A percentile compares a stretch with the other conserved stretches of the same genome.
Conservation (phyloP, 169 alveolate genomes). For the Cryptosporidium tyzzeri region DNA sequence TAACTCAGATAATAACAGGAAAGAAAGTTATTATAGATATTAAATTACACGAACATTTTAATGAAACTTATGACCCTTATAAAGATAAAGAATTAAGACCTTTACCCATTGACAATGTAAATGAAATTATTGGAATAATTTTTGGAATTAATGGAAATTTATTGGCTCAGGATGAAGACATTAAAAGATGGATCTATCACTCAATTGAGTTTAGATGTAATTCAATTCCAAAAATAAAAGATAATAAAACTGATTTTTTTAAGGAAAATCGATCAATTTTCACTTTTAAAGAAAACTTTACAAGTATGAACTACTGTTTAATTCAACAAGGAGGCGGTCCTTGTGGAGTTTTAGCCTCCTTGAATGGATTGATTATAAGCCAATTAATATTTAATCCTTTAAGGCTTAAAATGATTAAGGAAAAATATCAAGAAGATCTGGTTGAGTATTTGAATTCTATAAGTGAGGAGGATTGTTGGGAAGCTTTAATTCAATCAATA, state of each 20-base stretch:
- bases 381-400: constrained; percentile 51
- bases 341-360: constrained; percentile 75
- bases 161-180: constrained; percentile 45
- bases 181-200: constrained; percentile 49
- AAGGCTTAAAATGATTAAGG: constrained; percentile 1
- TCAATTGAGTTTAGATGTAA: constrained; percentile 7
- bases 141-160: constrained; percentile 2
- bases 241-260: neutral
- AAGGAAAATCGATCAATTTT: neutral
- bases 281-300: constrained; percentile 3
- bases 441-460: constrained; percentile 30
- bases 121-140: neutral
- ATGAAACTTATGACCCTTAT: constrained; percentile 6
- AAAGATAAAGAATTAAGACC: constrained; percentile 26
- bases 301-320: constrained; percentile 41
- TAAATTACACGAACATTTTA: neutral
- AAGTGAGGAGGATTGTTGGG: constrained; percentile 28
- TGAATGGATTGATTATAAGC: constrained; percentile 50
- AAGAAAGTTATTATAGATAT: neutral
- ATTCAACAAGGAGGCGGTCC: constrained; percentile 78
- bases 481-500: constrained; percentile 44
- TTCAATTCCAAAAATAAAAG: neutral
- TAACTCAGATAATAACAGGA: neutral
- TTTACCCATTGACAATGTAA: neutral
- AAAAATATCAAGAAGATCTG: neutral